phyloP scores from a whole-genome alignment of 2,329 filamentous ascomycete species.

The Cercospora zeina region DNA sequence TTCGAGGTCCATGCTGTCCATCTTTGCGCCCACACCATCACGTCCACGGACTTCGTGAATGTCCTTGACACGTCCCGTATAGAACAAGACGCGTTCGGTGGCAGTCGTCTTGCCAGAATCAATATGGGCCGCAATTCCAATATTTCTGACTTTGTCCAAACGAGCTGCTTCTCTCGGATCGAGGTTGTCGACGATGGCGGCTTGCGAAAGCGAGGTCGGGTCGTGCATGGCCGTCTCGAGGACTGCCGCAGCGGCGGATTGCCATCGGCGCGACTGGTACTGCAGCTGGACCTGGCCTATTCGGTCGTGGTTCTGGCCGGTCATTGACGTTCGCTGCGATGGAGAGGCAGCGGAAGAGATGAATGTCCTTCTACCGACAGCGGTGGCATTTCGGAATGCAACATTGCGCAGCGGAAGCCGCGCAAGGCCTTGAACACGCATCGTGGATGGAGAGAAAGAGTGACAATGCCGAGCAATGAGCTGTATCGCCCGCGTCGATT shows the following conservation, averaged over 20 bases:
- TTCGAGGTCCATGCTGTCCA: constrained; percentile 99
- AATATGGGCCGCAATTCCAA: constrained; percentile 98
- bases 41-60: constrained; percentile 97
- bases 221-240: constrained; percentile 60
- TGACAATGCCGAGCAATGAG: neutral
- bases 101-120: constrained; percentile 97
- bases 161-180: constrained; percentile 75
- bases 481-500: neutral
- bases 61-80: constrained; percentile 92
- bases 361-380: constrained; percentile 30
- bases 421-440: constrained; percentile 31
- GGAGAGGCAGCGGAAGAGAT: constrained; percentile 29
- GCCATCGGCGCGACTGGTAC: constrained; percentile 32
- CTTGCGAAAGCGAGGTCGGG: constrained; percentile 59
- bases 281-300: constrained; percentile 23
- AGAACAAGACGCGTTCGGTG: constrained; percentile 95
- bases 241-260: constrained; percentile 36
- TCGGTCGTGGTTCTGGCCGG: constrained; percentile 36
- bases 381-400: constrained; percentile 24
- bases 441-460: constrained; percentile 17
- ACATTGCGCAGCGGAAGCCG: constrained; percentile 36
- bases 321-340: constrained; percentile 20
- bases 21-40: constrained; percentile 94
- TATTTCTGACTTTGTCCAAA: constrained; percentile 83
- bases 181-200: constrained; percentile 75